Evolutionary conservation across 352 stramenopile genomes (phyloP), one percentile per base, ranked within the genome.

Genomic region (Phytophthora sp.): DNA sequence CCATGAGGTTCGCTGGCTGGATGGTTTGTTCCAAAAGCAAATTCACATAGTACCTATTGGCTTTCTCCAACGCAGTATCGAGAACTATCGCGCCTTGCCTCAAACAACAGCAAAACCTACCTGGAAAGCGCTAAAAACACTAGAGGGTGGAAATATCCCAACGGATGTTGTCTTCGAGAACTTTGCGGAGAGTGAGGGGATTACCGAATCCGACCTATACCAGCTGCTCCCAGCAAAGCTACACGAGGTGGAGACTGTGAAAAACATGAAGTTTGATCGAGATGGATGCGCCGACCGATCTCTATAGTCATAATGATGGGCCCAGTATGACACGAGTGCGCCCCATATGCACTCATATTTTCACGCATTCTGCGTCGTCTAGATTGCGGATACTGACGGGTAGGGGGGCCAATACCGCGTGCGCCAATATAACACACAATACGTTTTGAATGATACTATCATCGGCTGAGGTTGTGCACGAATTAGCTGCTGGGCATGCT

Each of bases 191-290:
- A 33, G 33, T 4, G 24, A 56, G 39, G 56, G 12, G 21, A 13
- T 42, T 16, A 24, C 33, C 0, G 20, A 63, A 33, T 63, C 56
- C 15, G 44, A 63, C n/a, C 15, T 33, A 33, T 12, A 56, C 56
- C 56, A 42, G 21, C 5, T 27, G 21, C 1, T 56, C 15, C 56
- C 45, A 18, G 56, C 33, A 0, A 49, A 21, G 30, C 24, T 63
- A 26, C 36, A 38, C 7, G 56, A 51, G 24, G 45, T 57, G 1
- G 56, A 63, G 41, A 20, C 30, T 23, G 16, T 63, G 5, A 55
- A 63, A 20, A 63, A 18, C 18, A 63, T 63, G 56, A 16, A 23
- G 4, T 63, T 63, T 9, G 56, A 63, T 15, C 35, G 20, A 49
- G 35, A 57, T 45, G 33, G 44, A 56, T 12, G 30, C 11, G 44